Evolutionary conservation across 805 yeast species (phyloP).

Genomic region (Candida broadrunensis): DNA sequence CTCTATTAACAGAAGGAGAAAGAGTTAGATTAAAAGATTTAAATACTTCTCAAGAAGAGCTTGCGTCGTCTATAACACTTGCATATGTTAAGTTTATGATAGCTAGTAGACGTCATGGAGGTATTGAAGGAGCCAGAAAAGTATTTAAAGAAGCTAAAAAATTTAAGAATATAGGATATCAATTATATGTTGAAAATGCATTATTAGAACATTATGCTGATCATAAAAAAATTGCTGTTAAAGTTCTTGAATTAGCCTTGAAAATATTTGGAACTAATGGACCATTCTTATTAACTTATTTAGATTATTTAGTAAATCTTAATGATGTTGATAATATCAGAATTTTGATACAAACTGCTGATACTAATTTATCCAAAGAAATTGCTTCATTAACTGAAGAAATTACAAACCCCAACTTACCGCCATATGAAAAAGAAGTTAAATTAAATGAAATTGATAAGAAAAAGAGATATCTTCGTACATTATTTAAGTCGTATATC

Average conservation of each 20-base stretch:
- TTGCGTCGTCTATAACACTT: conserved; percentile 48
- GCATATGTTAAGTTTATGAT: conserved; percentile 71
- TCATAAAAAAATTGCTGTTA: conserved; percentile 65
- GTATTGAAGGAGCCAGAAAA: conserved; percentile 68
- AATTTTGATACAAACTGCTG: conserved; percentile 76
- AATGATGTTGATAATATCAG: conserved; percentile 75
- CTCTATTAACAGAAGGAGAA: conserved; percentile 1
- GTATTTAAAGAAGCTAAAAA: conserved; percentile 71
- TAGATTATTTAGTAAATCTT: conserved; percentile 65
- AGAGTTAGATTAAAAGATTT: neutral
- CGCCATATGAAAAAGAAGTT: conserved; percentile 43
- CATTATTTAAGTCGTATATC: conserved; percentile 47
- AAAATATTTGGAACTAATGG: conserved; percentile 54
- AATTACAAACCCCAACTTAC: conserved; percentile 29
- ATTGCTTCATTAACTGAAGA: conserved; percentile 23
- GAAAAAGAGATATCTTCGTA: conserved; percentile 24
- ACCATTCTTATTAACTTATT: conserved; percentile 62
- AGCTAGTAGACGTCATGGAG: conserved; percentile 63
- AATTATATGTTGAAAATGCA: conserved; percentile 80
- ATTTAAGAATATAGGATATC: conserved; percentile 60
- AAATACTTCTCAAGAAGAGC: conserved; percentile 16
- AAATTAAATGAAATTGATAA: conserved; percentile 15
- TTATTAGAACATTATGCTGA: conserved; percentile 71
- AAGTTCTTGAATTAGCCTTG: conserved; percentile 77
- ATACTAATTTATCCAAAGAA: conserved; percentile 48